phyloP scores from a whole-genome alignment of 805 yeast genomes.

The Candida xiaguanensis region DNA sequence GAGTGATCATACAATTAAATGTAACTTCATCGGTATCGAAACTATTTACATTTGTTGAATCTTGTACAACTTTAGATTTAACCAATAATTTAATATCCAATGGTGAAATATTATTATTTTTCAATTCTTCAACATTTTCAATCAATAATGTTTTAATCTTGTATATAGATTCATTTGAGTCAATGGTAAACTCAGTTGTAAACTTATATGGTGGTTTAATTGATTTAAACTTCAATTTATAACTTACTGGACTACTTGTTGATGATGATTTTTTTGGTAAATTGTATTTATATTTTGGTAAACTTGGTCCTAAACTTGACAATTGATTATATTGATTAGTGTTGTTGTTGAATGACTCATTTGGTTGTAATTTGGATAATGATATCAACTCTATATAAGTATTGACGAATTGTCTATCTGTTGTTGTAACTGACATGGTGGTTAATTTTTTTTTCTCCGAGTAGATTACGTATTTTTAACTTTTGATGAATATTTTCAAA shows the following conservation, averaged over 20 bases:
- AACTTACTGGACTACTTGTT: slow-evolving; percentile 6
- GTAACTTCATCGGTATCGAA: slow-evolving; percentile 21
- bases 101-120: slow-evolving; percentile 26
- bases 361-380: slow-evolving; percentile 36
- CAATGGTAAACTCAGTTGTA: slow-evolving; percentile 24
- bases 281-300: slow-evolving; percentile 41
- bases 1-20: slow-evolving; percentile 44
- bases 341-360: slow-evolving; percentile 27
- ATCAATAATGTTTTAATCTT: slow-evolving; percentile 37
- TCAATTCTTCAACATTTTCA: slow-evolving; percentile 22
- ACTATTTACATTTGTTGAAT: slow-evolving; percentile 33
- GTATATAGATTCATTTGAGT: slow-evolving; percentile 28
- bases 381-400: slow-evolving; percentile 48
- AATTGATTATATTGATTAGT: slow-evolving; percentile 27
- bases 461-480: not conserved
- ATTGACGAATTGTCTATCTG: slow-evolving; percentile 44
- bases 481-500: slow-evolving; percentile 37
- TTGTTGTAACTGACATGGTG: slow-evolving; percentile 6
- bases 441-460: not conserved
- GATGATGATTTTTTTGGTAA: slow-evolving; percentile 20
- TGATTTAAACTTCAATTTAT: slow-evolving; percentile 50
- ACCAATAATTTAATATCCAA: slow-evolving; percentile 48
- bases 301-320: slow-evolving; percentile 41
- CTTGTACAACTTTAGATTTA: slow-evolving; percentile 62
- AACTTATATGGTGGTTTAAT: slow-evolving; percentile 70